Evolutionary conservation across 2,329 filamentous ascomycete species (phyloP), one percentile per base, ranked within the genome.

Genomic region (Colletotrichum phormii): DNA sequence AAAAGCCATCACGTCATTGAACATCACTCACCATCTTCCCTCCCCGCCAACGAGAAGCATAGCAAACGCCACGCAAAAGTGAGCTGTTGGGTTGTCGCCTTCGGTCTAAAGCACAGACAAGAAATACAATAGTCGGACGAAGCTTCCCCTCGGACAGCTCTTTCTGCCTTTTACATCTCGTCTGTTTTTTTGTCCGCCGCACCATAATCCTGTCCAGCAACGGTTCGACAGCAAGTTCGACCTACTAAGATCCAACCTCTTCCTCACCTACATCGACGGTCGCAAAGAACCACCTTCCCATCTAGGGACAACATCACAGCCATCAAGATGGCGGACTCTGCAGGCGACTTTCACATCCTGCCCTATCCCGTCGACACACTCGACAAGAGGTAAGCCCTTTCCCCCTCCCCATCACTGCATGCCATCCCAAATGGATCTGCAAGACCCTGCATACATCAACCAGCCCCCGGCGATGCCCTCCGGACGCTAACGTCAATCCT

Each of bases 311-410:
- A 46, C 12, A 35, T 22, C 13, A 26, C 53, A 8, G 37, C 18
- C 24, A 33, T 46, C 35, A 66, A 65, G 26, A 70, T 70, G 49
- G 67, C 60, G 11, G 67, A 22, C 54, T 35, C 57, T 24, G 37
- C 24, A 37, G 13, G n/a, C 35, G 37, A 60, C 1, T 6, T 15
- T 18, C 24, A 63, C 29, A 49, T 29, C 13, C 37, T 46, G 2
- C 33, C 33, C 59, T 24, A 26, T 29, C 60, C 42, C 26, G 15
- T 26, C n/a, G 54, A 72, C 26, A 54, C 64, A 42, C 65, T 73
- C 46, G 62, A 61, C 24, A 75, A 73, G 72, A 73, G 74, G 74
- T 75, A 65, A 53, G 69, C 55, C 37, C 9, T 15, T 5, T 15
- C 42, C 15, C 22, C n/a, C 7, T 22, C 6, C 13, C 22, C 37